A percentile compares a stretch with the other conserved stretches of the same genome.
Conservation (phyloP, 305 asterid species). For the Rubia balearica region DNA sequence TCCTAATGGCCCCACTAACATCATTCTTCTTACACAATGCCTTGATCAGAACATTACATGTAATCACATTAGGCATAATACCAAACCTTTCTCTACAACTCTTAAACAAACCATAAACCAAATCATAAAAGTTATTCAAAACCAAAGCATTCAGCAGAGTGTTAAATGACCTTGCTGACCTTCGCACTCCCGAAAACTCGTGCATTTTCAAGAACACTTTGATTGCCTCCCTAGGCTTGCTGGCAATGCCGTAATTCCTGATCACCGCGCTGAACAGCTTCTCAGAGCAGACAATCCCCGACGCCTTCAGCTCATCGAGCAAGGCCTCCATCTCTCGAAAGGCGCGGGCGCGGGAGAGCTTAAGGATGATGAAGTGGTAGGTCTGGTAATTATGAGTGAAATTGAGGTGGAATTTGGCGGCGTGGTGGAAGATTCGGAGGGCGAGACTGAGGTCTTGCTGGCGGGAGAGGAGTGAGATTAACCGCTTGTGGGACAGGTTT, state of each 20-base stretch:
- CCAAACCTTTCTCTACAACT: conserved; percentile 50
- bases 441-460: conserved; percentile 71
- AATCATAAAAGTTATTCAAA: conserved; percentile 71
- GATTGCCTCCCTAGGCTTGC: conserved; percentile 66
- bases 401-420: conserved; percentile 56
- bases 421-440: conserved; percentile 67
- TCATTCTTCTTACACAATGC: conserved; percentile 72
- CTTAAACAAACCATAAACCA: conserved; percentile 62
- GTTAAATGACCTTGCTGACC: conserved; percentile 71
- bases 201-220: conserved; percentile 47
- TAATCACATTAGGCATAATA: conserved; percentile 64
- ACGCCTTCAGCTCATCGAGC: conserved; percentile 36
- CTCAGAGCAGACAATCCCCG: conserved; percentile 51
- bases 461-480: conserved; percentile 48
- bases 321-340: conserved; percentile 52
- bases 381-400: conserved; percentile 62
- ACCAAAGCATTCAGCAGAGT: conserved; percentile 68
- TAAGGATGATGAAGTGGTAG: conserved; percentile 60
- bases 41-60: conserved; percentile 73
- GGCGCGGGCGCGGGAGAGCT: conserved; percentile 58
- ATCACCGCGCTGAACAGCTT: conserved; percentile 53
- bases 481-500: conserved; percentile 57
- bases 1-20: conserved; percentile 45
- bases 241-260: conserved; percentile 65
- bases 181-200: conserved; percentile 44